Evolutionary conservation across 192 early-diverging fungal species (phyloP), one percentile per base, ranked within the genome.

Genomic region (Linnemannia zychae): DNA sequence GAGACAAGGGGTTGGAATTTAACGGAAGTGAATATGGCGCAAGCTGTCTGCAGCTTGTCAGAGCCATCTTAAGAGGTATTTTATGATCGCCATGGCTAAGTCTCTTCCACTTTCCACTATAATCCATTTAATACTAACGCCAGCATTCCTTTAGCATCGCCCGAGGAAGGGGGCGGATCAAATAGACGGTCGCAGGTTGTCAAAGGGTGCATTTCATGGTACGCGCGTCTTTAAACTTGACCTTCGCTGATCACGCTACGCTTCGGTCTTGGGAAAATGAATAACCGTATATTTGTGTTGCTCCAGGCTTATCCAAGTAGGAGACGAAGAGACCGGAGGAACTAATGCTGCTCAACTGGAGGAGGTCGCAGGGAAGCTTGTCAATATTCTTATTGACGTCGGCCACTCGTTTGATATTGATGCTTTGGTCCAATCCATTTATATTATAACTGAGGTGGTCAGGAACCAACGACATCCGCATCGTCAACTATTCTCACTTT

Each of bases 401-500:
- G 78, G 77, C n/a, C 78, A 76, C 40, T 76, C 83, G 3, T 85
- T 88, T 53, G 70, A 71, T 0, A n/a, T 44, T 37, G 57, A 50
- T 17, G 60, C 68, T 16, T 66, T 89, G 38, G 79, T 89, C 17
- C 75, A 89, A 22, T 69, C 67, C 3, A 83, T 81, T 24, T 68
- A 74, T 7, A 34, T 48, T 22, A 85, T 89, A 49, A 79, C 80
- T 7, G 84, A 84, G 17, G 47, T 60, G 17, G 78, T 89, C 28
- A 57, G 77, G 36, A 48, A 79, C 31, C 74, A 76, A 18, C 72
- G 49, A 22, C 79, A 83, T 13, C 76, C 83, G 9, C 73, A 89
- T 20, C 28, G 79, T 28, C 82, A 87, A 40, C 67, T 84, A 4
- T 87, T 89, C 69, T 34, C 85, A 18, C 79, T 89, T 0, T 67